Evolutionary conservation across 1,284 basidiomycete species (phyloP).

Genomic region (Vanrija pseudolonga): DNA sequence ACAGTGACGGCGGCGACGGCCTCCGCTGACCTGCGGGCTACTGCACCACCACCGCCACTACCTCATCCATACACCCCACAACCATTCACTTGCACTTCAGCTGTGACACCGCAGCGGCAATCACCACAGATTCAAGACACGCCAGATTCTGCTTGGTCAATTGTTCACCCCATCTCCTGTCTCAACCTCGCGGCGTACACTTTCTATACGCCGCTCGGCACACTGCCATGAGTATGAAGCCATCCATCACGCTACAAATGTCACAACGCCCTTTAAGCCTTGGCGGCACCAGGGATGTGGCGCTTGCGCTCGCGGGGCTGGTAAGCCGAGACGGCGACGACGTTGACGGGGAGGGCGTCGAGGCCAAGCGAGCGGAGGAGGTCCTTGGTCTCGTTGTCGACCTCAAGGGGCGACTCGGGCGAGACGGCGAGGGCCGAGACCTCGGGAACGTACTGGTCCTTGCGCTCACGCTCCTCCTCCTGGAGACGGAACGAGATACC

Average conservation of each 20-base stretch:
- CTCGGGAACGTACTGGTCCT: slow-evolving; percentile 98
- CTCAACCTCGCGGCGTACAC: too few relatives aligned
- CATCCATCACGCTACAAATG: slow-evolving; percentile 5
- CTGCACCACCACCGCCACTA: too few relatives aligned
- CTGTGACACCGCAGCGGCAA: too few relatives aligned
- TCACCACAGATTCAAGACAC: too few relatives aligned
- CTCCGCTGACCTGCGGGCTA: too few relatives aligned
- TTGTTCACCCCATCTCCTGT: too few relatives aligned
- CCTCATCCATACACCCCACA: too few relatives aligned
- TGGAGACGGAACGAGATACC: slow-evolving; percentile 99
- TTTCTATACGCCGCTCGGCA: too few relatives aligned
- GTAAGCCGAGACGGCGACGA: slow-evolving; percentile 62
- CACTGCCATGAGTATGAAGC: not conserved
- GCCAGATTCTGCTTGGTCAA: too few relatives aligned
- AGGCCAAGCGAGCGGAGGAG: slow-evolving; percentile 87
- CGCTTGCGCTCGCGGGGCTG: slow-evolving; percentile 69
- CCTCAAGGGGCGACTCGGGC: slow-evolving; percentile 65
- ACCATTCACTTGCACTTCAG: too few relatives aligned
- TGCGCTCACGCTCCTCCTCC: slow-evolving; percentile 99
- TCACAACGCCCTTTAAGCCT: slow-evolving; percentile 12
- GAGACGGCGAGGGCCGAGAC: slow-evolving; percentile 86
- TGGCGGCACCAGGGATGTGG: slow-evolving; percentile 75
- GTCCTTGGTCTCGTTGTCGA: slow-evolving; percentile 90
- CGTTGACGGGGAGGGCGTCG: slow-evolving; percentile 72
- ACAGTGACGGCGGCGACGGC: too few relatives aligned